A percentile compares a stretch with the other conserved stretches of the same genome.
phyloP scores from a whole-genome alignment of 1,284 basidiomycete species.

The Amylostereum areolatum region DNA sequence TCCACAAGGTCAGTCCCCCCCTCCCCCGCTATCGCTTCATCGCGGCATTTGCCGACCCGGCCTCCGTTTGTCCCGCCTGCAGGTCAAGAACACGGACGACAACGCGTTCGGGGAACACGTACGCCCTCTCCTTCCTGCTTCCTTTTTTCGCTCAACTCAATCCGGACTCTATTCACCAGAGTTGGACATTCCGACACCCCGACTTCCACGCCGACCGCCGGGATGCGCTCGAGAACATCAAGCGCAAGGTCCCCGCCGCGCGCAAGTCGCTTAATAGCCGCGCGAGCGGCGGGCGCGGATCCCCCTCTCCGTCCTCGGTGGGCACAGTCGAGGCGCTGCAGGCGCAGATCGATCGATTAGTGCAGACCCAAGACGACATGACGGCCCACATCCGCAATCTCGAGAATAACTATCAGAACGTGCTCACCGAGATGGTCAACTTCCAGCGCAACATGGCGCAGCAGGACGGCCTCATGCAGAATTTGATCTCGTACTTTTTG shows the following conservation, averaged over 20 bases:
- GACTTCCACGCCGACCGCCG: constrained; percentile 87
- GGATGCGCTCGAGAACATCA: constrained; percentile 88
- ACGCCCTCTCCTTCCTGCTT: constrained; percentile 5
- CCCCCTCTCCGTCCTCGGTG: constrained; percentile 25
- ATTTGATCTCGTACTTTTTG: constrained; percentile 76
- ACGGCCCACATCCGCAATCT: constrained; percentile 55
- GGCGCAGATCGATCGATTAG: constrained; percentile 43
- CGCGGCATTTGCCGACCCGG: constrained; percentile 8
- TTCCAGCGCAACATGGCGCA: constrained; percentile 83
- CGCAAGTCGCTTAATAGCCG: constrained; percentile 40
- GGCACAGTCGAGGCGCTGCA: constrained; percentile 36
- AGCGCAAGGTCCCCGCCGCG: constrained; percentile 81
- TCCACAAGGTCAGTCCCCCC: constrained; percentile 74
- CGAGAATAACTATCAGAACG: constrained; percentile 72
- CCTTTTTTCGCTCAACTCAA: neutral
- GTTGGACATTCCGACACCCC: constrained; percentile 96
- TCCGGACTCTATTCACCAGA: constrained; percentile 31
- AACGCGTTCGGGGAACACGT: constrained; percentile 76
- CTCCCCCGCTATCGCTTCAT: neutral
- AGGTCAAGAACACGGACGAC: constrained; percentile 79
- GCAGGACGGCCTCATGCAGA: constrained; percentile 82
- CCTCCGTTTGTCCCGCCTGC: constrained; percentile 6
- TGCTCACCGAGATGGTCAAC: constrained; percentile 77
- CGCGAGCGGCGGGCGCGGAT: constrained; percentile 21
- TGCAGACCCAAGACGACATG: constrained; percentile 55